Base-by-base conservation (phyloP, 1,284 basidiomycete genomes). In the Wolfiporia cocos region DNA sequence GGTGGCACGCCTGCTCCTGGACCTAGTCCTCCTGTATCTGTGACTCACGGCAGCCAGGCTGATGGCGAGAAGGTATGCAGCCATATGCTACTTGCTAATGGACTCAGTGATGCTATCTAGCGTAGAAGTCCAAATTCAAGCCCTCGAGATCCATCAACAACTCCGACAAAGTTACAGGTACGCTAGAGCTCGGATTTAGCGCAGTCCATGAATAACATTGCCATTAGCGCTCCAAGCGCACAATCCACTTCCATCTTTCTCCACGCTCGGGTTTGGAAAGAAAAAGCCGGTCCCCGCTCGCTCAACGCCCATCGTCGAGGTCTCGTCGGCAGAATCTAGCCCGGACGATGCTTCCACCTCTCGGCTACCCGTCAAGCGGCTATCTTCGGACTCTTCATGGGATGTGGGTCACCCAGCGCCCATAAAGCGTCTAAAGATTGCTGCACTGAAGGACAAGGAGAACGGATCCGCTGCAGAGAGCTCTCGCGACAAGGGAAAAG, bases 241-340 rank as follows among this genome's bases (percentile, higher is more conserved):
- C 10, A 41, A 40, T 11, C 39, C 42, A 4, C 50, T 55, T 2
- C 40, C 53, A 0, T 55, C 63, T 1, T 63, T 60, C 39, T 57
- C 58, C 2, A 63, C 61, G 0, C 58, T 62, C 6, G 56, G 56
- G 3, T 62, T 55, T 38, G 51, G 52, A 22, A 62, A 57, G 26
- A 40, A 48, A 34, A 59, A 56, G 29, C 50, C 56, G 1, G 26
- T 44, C 1, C 50, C 47, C 1, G 43, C 43, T 32, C 30, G 38
- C 4, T 26, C 32, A 15, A 15, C 37, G 15, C 43, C 47, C 26
- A n/a, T 44, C 39, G 34, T 48, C 35, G 47, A 42, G 37, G 41
- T 54, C 28, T 53, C 56, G 3, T 55, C 59, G 0, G 44, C 53
- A 2, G 57, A 56, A 21, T 47, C 54, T 11, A 51, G 48, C 4